phyloP scores from a whole-genome alignment of 768 basidiomycete species.

The Leccinellum luteum region DNA sequence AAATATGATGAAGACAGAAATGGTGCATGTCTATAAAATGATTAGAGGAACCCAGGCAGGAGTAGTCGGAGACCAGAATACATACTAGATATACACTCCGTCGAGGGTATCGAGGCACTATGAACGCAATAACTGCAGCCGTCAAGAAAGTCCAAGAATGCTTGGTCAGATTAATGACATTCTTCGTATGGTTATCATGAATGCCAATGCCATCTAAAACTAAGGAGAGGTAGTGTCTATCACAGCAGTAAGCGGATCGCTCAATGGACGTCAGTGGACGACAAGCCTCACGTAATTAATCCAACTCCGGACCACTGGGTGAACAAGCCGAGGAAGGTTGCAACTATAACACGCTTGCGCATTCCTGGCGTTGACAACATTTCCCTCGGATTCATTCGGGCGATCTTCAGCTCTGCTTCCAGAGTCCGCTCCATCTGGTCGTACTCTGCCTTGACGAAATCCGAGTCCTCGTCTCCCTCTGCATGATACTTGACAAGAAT shows the following conservation, averaged over 20 bases:
- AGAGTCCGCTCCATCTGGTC: slow-evolving; percentile 56
- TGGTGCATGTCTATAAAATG: neutral
- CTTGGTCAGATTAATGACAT: slow-evolving; percentile 10
- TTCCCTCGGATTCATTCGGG: neutral
- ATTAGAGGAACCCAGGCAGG: neutral
- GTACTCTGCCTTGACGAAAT: slow-evolving; percentile 58
- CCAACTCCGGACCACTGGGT: slow-evolving; percentile 11
- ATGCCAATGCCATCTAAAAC: slow-evolving; percentile 16
- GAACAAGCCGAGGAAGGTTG: slow-evolving; percentile 9
- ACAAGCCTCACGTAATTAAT: slow-evolving; percentile 7
- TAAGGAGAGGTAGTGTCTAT: slow-evolving; percentile 11
- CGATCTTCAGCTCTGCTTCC: slow-evolving; percentile 23
- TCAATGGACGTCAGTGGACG: neutral
- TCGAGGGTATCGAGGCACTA: slow-evolving; percentile 9
- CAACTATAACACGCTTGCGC: slow-evolving; percentile 14
- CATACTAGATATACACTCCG: neutral
- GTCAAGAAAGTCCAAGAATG: slow-evolving; percentile 7
- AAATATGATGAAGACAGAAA: slow-evolving; percentile 15
- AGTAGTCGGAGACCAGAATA: neutral
- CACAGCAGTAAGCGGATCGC: neutral
- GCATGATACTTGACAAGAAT: neutral
- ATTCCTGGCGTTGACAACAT: slow-evolving; percentile 8
- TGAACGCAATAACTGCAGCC: neutral
- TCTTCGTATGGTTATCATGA: slow-evolving; percentile 15
- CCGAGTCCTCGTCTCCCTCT: no score